These are phyloP conservation scores for Xylariales sp. DNA, from an alignment of 2,329 filamentous ascomycete genomes.

Conservation along the genomic window DNA sequence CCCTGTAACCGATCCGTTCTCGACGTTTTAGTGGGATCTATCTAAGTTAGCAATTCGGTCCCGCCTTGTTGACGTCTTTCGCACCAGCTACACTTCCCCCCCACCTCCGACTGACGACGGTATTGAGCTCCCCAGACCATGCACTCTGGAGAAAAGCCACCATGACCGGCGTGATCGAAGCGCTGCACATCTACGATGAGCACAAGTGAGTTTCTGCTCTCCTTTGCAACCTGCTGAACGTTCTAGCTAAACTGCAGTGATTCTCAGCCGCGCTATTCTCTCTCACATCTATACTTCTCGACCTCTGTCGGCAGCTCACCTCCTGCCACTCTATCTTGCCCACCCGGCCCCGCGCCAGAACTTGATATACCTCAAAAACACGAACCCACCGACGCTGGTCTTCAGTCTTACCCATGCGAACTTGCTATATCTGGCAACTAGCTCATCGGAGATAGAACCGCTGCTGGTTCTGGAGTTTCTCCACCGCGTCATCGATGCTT, in stretches of 20 bases:
- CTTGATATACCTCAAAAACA: constrained; percentile 77
- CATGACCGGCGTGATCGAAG: constrained; percentile 85
- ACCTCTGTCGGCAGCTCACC: constrained; percentile 68
- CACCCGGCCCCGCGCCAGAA: constrained; percentile 78
- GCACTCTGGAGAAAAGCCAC: constrained; percentile 31
- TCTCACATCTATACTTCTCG: constrained; percentile 84
- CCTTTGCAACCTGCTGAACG: too few relatives aligned
- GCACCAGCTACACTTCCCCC: constrained; percentile 7
- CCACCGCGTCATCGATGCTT: constrained; percentile 84
- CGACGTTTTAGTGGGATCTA: too few relatives aligned
- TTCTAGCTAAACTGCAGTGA: too few relatives aligned
- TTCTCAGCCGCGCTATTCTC: constrained; percentile 71
- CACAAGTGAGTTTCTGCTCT: constrained; percentile 74
- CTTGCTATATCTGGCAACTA: constrained; percentile 78
- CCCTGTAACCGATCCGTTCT: too few relatives aligned
- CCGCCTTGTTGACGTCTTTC: constrained; percentile 3
- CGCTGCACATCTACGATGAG: constrained; percentile 95
- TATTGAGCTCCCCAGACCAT: constrained; percentile 16
- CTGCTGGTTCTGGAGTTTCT: constrained; percentile 90
- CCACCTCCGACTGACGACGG: constrained; percentile 3
- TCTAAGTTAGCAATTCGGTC: too few relatives aligned
- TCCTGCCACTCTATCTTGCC: constrained; percentile 83
- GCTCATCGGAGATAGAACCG: constrained; percentile 83
- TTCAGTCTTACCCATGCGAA: constrained; percentile 87
- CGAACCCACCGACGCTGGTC: constrained; percentile 79